Base-by-base conservation (phyloP, 2,329 filamentous ascomycete species). In the Fusarium sp. region DNA sequence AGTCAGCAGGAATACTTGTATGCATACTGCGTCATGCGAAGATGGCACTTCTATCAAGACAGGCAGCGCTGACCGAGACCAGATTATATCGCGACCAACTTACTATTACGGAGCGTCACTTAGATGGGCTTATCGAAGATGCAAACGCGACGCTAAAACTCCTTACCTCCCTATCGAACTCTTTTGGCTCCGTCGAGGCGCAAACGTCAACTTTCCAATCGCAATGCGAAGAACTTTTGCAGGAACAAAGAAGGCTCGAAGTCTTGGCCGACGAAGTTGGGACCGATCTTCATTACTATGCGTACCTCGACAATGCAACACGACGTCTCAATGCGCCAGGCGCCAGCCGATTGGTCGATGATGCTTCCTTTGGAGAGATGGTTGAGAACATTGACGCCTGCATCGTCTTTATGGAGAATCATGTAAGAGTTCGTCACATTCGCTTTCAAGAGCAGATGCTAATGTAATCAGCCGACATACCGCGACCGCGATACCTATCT, bases 201-300 rank as follows among this genome's bases (percentile, higher is more conserved):
- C 96, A 98, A 83, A 99, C 96, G 1, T 94, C 93, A n/a, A 92
- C 93, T 20, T 98, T 99, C 84, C 94, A 95, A 80, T 90, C 92
- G 53, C 95, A 97, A 82, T 99, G 96, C 83, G 94, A 98, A 80
- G 93, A 94, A 64, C 87, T 99, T 6, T 85, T 98, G 36, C 87
- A 89, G 3, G 95, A 98, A 77, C 95, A 98, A 83, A 90, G 89
- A 77, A 90, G 93, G 30, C 87, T 98, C 45, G 91, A 94, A 70
- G 89, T 88, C 74, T 88, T 99, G 47, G 94, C 95, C 6, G 90
- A 97, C 75, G 92, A 95, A 66, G 92, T 99, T 64, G 92, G 94
- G 32, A 93, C 94, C 30, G 97, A 98, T 77, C 86, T 98, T n/a
- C 92, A 95, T 79, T 98, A 97, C 83, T 99, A 99, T 82, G 90